phyloP scores from a whole-genome alignment of 805 yeast species.

The Ogataea glucozyma region DNA sequence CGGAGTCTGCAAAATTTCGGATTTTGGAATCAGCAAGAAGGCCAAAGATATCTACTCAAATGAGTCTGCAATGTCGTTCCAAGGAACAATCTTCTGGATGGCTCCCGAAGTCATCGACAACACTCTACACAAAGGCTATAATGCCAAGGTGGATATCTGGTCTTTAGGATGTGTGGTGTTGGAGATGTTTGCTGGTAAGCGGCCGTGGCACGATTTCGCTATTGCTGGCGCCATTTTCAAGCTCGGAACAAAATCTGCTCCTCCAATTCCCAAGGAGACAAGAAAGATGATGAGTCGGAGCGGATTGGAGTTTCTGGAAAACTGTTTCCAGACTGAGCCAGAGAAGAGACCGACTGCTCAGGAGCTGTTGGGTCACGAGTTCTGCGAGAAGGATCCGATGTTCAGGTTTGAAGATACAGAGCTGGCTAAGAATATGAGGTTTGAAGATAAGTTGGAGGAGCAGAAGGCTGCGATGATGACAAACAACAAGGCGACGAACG shows the following conservation, averaged over 20 bases:
- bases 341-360: constrained; percentile 87
- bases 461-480: constrained; percentile 29
- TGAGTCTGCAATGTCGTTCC: constrained; percentile 88
- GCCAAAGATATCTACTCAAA: constrained; percentile 84
- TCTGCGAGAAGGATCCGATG: constrained; percentile 26
- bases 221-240: constrained; percentile 94
- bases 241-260: constrained; percentile 83
- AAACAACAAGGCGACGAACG: constrained; percentile 16
- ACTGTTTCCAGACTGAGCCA: constrained; percentile 78
- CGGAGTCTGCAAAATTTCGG: constrained; percentile 93
- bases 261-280: constrained; percentile 95
- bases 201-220: constrained; percentile 97
- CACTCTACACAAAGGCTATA: constrained; percentile 82
- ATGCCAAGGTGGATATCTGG: constrained; percentile 98
- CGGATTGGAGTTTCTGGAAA: constrained; percentile 71
- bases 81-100: constrained; percentile 99
- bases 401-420: constrained; percentile 35
- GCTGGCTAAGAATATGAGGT: constrained; percentile 33
- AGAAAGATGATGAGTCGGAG: constrained; percentile 57
- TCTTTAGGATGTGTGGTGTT: constrained; percentile 95
- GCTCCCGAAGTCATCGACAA: constrained; percentile 98
- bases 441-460: constrained; percentile 29
- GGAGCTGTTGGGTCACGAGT: constrained; percentile 52
- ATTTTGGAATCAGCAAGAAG: constrained; percentile 92
- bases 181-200: constrained; percentile 95